Evolutionary conservation across 768 basidiomycete species (phyloP).

Genomic region (Lenzites betulinus): DNA sequence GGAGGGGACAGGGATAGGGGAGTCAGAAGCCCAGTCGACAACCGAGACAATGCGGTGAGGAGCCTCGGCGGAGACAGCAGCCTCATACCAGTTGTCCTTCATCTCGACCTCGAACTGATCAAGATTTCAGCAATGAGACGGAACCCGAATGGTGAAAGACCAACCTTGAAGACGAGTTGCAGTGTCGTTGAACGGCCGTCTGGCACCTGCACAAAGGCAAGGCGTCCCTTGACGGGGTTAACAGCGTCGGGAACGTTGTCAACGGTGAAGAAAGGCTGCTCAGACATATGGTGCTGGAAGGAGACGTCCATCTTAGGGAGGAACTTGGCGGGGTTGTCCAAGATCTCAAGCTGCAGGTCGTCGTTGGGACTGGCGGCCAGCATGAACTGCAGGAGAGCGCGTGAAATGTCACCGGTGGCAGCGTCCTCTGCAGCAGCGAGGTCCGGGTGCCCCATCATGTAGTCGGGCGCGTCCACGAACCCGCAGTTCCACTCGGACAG

Average conservation of each 20-base stretch:
- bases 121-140: neutral
- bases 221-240: constrained; percentile 75
- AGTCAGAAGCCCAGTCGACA: constrained; percentile 93
- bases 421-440: constrained; percentile 29
- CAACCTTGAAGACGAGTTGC: constrained; percentile 80
- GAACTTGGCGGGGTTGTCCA: constrained; percentile 50
- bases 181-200: constrained; percentile 56
- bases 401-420: constrained; percentile 41
- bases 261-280: constrained; percentile 45
- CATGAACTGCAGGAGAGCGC: constrained; percentile 79
- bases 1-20: constrained; percentile 44
- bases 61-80: constrained; percentile 70
- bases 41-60: constrained; percentile 85
- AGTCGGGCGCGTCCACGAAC: constrained; percentile 43
- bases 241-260: constrained; percentile 75
- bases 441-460: constrained; percentile 32
- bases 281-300: constrained; percentile 47
- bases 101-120: constrained; percentile 86
- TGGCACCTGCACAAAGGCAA: constrained; percentile 85
- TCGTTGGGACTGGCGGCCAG: constrained; percentile 63
- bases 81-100: constrained; percentile 96
- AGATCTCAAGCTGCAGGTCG: constrained; percentile 50
- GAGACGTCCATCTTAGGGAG: constrained; percentile 50
- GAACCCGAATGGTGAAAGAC: constrained; percentile 6
- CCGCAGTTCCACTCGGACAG: constrained; percentile 61